phyloP scores from a whole-genome alignment of 768 basidiomycete species.

The Boletus reticuloceps region DNA sequence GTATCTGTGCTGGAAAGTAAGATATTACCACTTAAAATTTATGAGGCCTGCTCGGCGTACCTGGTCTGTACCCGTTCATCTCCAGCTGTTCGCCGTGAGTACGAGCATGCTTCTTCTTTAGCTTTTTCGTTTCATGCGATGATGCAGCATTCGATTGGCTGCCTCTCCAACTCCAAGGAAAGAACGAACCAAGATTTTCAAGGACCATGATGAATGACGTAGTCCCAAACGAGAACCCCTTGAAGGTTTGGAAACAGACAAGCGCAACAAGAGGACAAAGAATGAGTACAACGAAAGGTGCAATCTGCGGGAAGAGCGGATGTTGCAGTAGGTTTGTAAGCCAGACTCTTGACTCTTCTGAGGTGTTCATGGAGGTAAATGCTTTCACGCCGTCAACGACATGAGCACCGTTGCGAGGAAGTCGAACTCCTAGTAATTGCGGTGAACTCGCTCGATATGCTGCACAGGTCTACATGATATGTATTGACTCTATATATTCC shows the following conservation, averaged over 20 bases:
- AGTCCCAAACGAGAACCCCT: slow-evolving; percentile 28
- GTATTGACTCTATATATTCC: neutral
- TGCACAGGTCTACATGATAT: neutral
- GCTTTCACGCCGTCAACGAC: slow-evolving; percentile 28
- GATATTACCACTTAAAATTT: neutral
- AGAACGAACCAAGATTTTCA: slow-evolving; percentile 48
- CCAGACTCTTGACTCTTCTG: slow-evolving; percentile 41
- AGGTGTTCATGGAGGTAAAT: slow-evolving; percentile 41
- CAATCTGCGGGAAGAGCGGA: slow-evolving; percentile 51
- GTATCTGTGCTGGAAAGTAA: slow-evolving; percentile 15
- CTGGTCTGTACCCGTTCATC: slow-evolving; percentile 35
- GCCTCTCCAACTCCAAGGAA: slow-evolving; percentile 66
- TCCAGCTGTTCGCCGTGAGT: slow-evolving; percentile 58
- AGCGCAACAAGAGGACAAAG: slow-evolving; percentile 37
- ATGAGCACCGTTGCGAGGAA: slow-evolving; percentile 24
- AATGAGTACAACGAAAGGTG: slow-evolving; percentile 54
- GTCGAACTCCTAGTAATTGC: slow-evolving; percentile 15
- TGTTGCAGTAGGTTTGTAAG: slow-evolving; percentile 37
- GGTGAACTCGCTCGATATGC: slow-evolving; percentile 20
- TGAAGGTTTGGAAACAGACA: slow-evolving; percentile 28
- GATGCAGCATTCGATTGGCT: slow-evolving; percentile 20
- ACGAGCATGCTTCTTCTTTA: slow-evolving; percentile 48
- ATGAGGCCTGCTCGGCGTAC: slow-evolving; percentile 17
- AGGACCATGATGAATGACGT: slow-evolving; percentile 49
- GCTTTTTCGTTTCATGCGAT: slow-evolving; percentile 40